Base-by-base conservation (phyloP, 2,329 filamentous ascomycete genomes). In the Fragosphaeria purpurea region DNA sequence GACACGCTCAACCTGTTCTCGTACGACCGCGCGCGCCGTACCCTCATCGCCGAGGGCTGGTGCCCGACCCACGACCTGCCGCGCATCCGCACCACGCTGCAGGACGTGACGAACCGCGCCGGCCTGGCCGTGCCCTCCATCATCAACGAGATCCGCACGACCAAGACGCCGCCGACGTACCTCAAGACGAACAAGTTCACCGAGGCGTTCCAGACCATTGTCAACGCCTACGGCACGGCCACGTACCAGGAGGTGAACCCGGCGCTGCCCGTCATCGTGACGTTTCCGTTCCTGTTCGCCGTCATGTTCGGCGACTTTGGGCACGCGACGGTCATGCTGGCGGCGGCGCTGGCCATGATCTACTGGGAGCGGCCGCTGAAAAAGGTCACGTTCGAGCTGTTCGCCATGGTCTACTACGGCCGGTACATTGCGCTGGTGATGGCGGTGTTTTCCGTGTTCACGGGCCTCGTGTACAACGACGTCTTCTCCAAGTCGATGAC, bases 291-390 rank as follows among this genome's bases (percentile, higher is more conserved):
- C 75, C 76, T 98, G 55, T 98, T 98, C 65, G 93, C 93, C 46
- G 93, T 98, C 79, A 98, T 98, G 93, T 98, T 98, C 65, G 94
- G 93, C 74, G 93, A 98, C 69, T 84, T 95, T 53, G 94, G 93
- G 47, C 93, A 98, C 63, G 93, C 91, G 58, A 68, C 84, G 57
- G 86, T 98, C 66, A 95, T 98, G 86, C 76, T 91, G 42, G 65
- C 80, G 50, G 86, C 88, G 51, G 87, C 93, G 11, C 63, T 82
- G 50, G 88, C 89, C 51, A 95, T 98, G 89, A 97, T 98, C 60
- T 88, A 95, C 71, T 97, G 84, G 77, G 93, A 98, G 70, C 90
- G 88, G 71, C 83, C 85, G 53, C 74, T 98, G 38, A 89, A 91
- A 67, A 98, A 98, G 74, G 84, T 96, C 51, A 76, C 72, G 0